A percentile compares a stretch with the other conserved stretches of the same genome.
Evolutionary conservation across 768 basidiomycete genomes (phyloP).

Genomic region (Rhizopogon roseolus): DNA sequence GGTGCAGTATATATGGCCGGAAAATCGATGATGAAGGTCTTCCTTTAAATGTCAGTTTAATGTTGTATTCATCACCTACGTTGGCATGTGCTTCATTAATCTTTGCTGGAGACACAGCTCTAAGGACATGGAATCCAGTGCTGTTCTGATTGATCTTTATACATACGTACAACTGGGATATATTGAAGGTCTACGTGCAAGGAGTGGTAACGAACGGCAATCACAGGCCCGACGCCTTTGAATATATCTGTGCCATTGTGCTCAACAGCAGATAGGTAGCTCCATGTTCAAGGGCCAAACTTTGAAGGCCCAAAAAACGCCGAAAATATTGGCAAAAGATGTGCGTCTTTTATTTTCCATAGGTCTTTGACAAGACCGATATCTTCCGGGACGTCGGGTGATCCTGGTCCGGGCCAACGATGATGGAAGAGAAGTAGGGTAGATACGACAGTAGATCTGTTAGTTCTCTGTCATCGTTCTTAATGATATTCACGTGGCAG

Average conservation of each 20-base stretch:
- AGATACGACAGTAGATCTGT: constrained; percentile 49
- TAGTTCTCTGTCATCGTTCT: constrained; percentile 59
- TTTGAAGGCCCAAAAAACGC: constrained; percentile 81
- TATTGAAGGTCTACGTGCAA: constrained; percentile 61
- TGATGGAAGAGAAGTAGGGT: constrained; percentile 57
- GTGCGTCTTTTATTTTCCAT: constrained; percentile 54
- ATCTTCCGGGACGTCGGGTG: constrained; percentile 56
- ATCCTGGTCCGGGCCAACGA: constrained; percentile 80
- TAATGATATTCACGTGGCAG: constrained; percentile 63
- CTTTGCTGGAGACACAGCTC: neutral
- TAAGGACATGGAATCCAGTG: neutral
- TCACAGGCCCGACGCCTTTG: constrained; percentile 43
- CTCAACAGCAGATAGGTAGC: constrained; percentile 56
- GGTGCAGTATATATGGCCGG: too few species aligned
- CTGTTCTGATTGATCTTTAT: neutral
- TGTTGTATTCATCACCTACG: too few species aligned
- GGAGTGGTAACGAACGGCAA: constrained; percentile 79
- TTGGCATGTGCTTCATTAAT: neutral
- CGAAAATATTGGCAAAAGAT: constrained; percentile 69
- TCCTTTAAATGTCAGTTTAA: too few species aligned
- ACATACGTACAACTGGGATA: too few species aligned
- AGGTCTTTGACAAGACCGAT: constrained; percentile 66
- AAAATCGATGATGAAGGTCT: too few species aligned
- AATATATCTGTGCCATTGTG: constrained; percentile 63
- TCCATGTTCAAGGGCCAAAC: constrained; percentile 62